Percentiles rank a stretch among this genome's conserved stretches.
phyloP scores from a whole-genome alignment of 2,329 filamentous ascomycete species.

The Rasamsonia emersonii region DNA sequence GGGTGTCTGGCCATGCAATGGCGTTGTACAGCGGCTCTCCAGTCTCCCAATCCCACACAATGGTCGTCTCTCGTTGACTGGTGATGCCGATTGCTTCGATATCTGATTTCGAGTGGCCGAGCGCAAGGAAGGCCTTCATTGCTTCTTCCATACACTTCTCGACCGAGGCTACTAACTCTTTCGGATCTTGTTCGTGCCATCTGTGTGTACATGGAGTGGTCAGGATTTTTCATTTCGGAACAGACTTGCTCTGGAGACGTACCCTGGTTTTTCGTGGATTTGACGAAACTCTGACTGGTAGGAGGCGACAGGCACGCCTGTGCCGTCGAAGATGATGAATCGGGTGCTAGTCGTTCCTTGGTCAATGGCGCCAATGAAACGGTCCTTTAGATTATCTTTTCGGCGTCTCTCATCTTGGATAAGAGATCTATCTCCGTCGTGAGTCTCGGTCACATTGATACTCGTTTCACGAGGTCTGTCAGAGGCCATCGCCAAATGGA shows the following conservation, averaged over 20 bases:
- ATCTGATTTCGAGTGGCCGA: conserved; percentile 57
- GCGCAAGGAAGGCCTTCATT: conserved; percentile 59
- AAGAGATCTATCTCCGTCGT: conserved; percentile 28
- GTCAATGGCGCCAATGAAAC: conserved; percentile 78
- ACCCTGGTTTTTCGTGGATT: conserved; percentile 78
- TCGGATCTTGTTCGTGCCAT: conserved; percentile 84
- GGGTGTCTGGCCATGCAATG: conserved; percentile 84
- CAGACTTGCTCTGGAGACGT: conserved; percentile 28
- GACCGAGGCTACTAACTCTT: conserved; percentile 66
- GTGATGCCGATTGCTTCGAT: conserved; percentile 77
- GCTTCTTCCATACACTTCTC: conserved; percentile 72
- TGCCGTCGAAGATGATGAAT: conserved; percentile 81
- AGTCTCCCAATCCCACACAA: conserved; percentile 75
- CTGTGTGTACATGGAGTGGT: conserved; percentile 41
- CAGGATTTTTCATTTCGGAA: too few species aligned
- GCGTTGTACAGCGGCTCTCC: conserved; percentile 76
- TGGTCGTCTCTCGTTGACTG: conserved; percentile 80
- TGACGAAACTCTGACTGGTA: conserved; percentile 85
- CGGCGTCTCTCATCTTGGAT: conserved; percentile 24
- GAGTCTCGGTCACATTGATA: conserved; percentile 19
- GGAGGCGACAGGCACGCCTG: conserved; percentile 67
- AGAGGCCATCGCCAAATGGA: too few species aligned
- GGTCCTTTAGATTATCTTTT: conserved; percentile 25
- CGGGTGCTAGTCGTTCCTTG: conserved; percentile 84
- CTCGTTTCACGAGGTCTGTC: conserved; percentile 14